phyloP scores from a whole-genome alignment of 495 filamentous ascomycete genomes.

The Lentithecium fluviatile region DNA sequence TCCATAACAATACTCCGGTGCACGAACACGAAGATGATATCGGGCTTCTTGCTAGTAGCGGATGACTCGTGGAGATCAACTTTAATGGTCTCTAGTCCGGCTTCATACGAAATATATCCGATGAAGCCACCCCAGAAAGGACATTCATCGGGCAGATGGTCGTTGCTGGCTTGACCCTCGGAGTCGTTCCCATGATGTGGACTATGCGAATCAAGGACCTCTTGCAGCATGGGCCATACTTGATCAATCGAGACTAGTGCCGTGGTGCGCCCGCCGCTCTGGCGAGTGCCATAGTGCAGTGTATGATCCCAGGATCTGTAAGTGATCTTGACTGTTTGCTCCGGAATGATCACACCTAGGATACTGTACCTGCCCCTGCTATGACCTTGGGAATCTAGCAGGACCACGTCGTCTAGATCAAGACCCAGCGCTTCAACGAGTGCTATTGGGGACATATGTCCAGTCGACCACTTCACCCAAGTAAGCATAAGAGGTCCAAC shows the following conservation, averaged over 20 bases:
- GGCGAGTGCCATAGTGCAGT: not conserved
- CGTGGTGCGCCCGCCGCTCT: slow-evolving; percentile 8
- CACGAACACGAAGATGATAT: too few relatives aligned
- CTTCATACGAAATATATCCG: slow-evolving; percentile 85
- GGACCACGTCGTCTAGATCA: not conserved
- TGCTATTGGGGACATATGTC: too few relatives aligned
- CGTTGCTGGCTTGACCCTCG: not conserved
- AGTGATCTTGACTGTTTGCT: slow-evolving; percentile 51
- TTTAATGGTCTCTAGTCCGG: slow-evolving; percentile 63
- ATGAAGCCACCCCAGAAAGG: slow-evolving; percentile 87
- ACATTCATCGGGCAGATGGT: slow-evolving; percentile 26
- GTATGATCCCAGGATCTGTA: slow-evolving; percentile 49
- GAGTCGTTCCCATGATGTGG: slow-evolving; percentile 17
- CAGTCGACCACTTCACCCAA: too few relatives aligned
- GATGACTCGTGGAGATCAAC: slow-evolving; percentile 36
- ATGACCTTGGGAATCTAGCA: slow-evolving; percentile 47
- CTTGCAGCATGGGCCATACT: slow-evolving; percentile 11
- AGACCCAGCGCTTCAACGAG: too few relatives aligned
- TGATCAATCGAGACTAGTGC: not conserved
- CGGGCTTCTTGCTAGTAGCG: too few relatives aligned
- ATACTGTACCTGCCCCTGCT: slow-evolving; percentile 65
- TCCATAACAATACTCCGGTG: too few relatives aligned
- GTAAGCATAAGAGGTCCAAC: too few relatives aligned
- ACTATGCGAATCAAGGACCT: slow-evolving; percentile 35
- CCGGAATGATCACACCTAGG: slow-evolving; percentile 54